Percentiles rank a stretch among this genome's conserved stretches.
These are phyloP conservation scores for Pyrenochaeta sp. DNA, from an alignment of 2,329 filamentous ascomycete species.

Conservation along the genomic window DNA sequence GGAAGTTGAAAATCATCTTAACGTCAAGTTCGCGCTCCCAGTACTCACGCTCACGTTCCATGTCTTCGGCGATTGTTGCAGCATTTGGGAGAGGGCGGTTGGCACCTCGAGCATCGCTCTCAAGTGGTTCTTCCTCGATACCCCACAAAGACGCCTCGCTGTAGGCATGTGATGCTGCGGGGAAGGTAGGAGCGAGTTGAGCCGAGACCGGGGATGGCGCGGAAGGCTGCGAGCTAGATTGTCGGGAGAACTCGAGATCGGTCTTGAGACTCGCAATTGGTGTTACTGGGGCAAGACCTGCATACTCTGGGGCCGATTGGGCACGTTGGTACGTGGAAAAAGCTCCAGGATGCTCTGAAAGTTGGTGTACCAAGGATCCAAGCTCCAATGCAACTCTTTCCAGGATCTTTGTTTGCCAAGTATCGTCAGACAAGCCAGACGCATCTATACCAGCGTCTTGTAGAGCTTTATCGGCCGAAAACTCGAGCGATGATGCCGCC, in stretches of 20 bases:
- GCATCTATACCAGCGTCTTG: constrained; percentile 33
- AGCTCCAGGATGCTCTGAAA: constrained; percentile 86
- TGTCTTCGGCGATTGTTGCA: constrained; percentile 36
- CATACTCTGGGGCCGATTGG: constrained; percentile 70
- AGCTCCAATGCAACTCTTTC: constrained; percentile 88
- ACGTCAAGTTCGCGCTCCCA: constrained; percentile 95
- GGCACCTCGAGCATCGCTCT: constrained; percentile 55
- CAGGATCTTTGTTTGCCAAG: constrained; percentile 80
- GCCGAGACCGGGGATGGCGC: constrained; percentile 42
- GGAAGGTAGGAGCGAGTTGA: constrained; percentile 59
- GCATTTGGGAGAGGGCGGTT: constrained; percentile 33
- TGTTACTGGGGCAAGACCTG: constrained; percentile 71
- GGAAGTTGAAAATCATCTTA: constrained; percentile 83
- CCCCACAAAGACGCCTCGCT: constrained; percentile 69
- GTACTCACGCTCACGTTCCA: constrained; percentile 69
- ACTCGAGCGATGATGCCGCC: constrained; percentile 25
- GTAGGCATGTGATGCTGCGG: constrained; percentile 39
- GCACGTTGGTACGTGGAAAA: constrained; percentile 81
- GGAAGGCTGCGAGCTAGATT: constrained; percentile 38
- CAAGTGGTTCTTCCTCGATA: constrained; percentile 67
- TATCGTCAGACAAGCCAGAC: constrained; percentile 45
- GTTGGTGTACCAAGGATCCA: constrained; percentile 79
- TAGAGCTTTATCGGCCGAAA: constrained; percentile 25
- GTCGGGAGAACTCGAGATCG: constrained; percentile 30
- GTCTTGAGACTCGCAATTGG: constrained; percentile 27